Base-by-base conservation (phyloP, 2,329 filamentous ascomycete genomes). In the Penicillium concentricum region DNA sequence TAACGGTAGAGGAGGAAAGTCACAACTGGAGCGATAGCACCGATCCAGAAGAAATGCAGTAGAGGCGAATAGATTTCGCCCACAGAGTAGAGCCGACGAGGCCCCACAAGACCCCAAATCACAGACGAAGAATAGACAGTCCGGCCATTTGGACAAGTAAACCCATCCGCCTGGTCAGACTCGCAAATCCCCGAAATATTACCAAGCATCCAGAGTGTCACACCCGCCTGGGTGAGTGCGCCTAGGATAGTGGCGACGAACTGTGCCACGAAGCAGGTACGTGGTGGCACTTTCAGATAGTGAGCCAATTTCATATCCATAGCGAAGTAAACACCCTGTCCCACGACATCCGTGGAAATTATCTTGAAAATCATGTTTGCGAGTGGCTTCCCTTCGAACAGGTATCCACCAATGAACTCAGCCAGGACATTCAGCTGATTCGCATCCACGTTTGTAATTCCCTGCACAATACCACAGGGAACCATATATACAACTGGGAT, bases 91-190 rank as follows among this genome's bases (percentile, higher is more conserved):
- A 82, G 71, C 15, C 80, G 73, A 1, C 71, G 69, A 0, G 81
- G 82, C 1, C 82, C 81, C 16, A 83, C 76, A n/a, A 77, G 74
- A 43, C 78, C 82, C 80, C 80, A 82, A 54, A 82, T 76, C 15
- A 82, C 71, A 0, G 76, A 78, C 1, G 78, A 76, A 3, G 76
- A 81, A 61, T 77, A 80, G 5, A 79, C 75, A n/a, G 77, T 78
- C n/a, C 77, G 74, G 8, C 78, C 79, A 57, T 76, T 73, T 15
- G 79, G 79, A 60, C 81, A 83, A 20, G 74, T 76, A 65, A 81
- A 82, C 6, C 77, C 74, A 56, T 79, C 77, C 0, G 74, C 61
- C 51, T 80, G 77, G 49, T 72, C 71, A 1, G 61, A 56, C 15
- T 67, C 62, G 61, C 79, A 81, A 50, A 81, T 75, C 1, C 70